These are phyloP conservation scores for Agaricus sinodeliciosus DNA, from an alignment of 768 basidiomycete species.

Conservation along the genomic window DNA sequence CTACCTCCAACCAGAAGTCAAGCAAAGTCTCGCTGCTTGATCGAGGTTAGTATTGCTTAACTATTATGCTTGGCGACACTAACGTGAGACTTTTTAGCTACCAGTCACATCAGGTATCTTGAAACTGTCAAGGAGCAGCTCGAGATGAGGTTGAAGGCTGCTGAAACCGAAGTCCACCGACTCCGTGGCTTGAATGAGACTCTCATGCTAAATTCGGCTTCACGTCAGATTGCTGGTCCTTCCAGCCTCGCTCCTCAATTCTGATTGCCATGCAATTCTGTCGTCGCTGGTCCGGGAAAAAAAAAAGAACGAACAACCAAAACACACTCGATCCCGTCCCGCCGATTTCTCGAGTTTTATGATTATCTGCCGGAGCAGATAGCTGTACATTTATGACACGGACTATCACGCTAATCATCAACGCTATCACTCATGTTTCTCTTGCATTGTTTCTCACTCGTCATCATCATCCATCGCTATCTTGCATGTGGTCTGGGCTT, in stretches of 20 bases:
- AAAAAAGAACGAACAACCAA: slow-evolving; percentile 15
- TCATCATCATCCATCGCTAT: slow-evolving; percentile 18
- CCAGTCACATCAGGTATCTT: slow-evolving; percentile 81
- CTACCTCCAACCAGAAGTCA: slow-evolving; percentile 86
- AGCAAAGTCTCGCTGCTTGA: slow-evolving; percentile 90
- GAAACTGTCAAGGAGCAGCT: slow-evolving; percentile 73
- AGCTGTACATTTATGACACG: slow-evolving; percentile 51
- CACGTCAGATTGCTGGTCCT: slow-evolving; percentile 51
- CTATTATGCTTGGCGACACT: not conserved
- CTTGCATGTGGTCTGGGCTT: slow-evolving; percentile 14
- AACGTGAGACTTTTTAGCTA: slow-evolving; percentile 39
- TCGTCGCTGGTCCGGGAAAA: slow-evolving; percentile 20
- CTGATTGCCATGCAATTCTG: slow-evolving; percentile 36
- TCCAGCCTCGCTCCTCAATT: slow-evolving; percentile 42
- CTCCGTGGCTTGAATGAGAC: slow-evolving; percentile 85
- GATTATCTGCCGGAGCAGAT: slow-evolving; percentile 53
- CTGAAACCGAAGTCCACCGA: slow-evolving; percentile 75
- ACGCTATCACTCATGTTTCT: slow-evolving; percentile 1
- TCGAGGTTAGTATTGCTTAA: slow-evolving; percentile 45
- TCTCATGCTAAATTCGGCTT: slow-evolving; percentile 80
- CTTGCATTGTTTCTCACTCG: slow-evolving; percentile 32
- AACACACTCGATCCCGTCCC: slow-evolving; percentile 22
- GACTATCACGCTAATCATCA: slow-evolving; percentile 34
- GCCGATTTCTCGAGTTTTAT: slow-evolving; percentile 27
- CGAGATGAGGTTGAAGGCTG: slow-evolving; percentile 69